Percentiles rank a stretch among this genome's conserved stretches.
Evolutionary conservation across 768 basidiomycete species (phyloP).

Genomic region (Agaricus subrufescens): DNA sequence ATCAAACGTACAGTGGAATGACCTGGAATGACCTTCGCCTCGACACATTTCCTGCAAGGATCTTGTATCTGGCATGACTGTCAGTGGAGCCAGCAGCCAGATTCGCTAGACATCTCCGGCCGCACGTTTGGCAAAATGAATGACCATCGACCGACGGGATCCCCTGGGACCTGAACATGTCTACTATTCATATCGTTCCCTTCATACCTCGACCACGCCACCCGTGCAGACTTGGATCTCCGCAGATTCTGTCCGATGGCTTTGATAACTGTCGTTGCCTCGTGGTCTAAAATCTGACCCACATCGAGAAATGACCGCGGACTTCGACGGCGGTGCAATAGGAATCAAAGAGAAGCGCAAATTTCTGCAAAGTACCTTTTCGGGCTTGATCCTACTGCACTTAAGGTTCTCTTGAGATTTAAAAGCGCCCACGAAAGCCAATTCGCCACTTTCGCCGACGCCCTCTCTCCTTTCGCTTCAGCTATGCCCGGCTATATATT

Average conservation of each 20-base stretch:
- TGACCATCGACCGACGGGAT: neutral
- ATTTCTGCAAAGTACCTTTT: constrained; percentile 10
- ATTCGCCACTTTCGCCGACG: neutral
- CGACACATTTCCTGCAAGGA: constrained; percentile 16
- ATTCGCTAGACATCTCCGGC: constrained; percentile 19
- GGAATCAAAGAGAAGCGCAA: constrained; percentile 16
- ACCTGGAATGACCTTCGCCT: constrained; percentile 15
- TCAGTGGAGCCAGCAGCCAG: constrained; percentile 17
- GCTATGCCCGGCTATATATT: constrained; percentile 24
- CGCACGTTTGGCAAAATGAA: constrained; percentile 7
- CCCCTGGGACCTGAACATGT: neutral
- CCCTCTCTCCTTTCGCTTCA: constrained; percentile 14
- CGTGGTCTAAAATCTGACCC: constrained; percentile 25
- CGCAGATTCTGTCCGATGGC: constrained; percentile 6
- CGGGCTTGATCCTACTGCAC: constrained; percentile 14
- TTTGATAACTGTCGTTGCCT: constrained; percentile 33
- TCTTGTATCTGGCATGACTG: constrained; percentile 15
- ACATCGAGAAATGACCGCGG: constrained; percentile 34
- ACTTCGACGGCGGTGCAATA: constrained; percentile 25
- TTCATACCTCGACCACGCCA: neutral
- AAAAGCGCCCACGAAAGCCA: constrained; percentile 4
- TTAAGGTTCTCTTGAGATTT: constrained; percentile 5
- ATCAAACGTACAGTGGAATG: constrained; percentile 12
- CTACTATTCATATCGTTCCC: neutral
- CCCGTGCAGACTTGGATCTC: neutral